These are phyloP conservation scores for Tricholoma matsutake DNA, from an alignment of 768 basidiomycete genomes.

Conservation along the genomic window DNA sequence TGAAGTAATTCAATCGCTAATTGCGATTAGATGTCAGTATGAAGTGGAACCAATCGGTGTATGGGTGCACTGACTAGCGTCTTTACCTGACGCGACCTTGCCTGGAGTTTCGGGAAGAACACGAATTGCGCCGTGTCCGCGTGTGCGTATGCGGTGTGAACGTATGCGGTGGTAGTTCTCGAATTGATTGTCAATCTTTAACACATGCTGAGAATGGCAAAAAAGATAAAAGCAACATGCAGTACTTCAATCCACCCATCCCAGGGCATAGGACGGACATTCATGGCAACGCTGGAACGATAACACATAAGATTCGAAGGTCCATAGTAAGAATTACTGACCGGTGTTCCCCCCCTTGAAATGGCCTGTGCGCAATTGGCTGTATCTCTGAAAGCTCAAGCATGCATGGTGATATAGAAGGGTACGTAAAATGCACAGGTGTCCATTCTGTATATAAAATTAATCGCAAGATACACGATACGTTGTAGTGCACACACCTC, in stretches of 20 bases:
- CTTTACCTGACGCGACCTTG: slow-evolving; percentile 33
- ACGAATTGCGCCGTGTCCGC: slow-evolving; percentile 44
- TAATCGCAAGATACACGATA: no score
- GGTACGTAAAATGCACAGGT: slow-evolving; percentile 49
- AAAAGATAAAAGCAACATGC: slow-evolving; percentile 1
- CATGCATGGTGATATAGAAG: slow-evolving; percentile 40
- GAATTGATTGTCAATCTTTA: slow-evolving; percentile 58
- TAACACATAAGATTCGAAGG: not conserved
- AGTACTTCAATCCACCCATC: slow-evolving; percentile 68
- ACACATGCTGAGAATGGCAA: no score
- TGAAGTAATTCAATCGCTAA: slow-evolving; percentile 61
- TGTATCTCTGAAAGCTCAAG: slow-evolving; percentile 41
- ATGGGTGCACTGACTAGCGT: slow-evolving; percentile 31
- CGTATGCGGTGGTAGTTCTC: slow-evolving; percentile 56
- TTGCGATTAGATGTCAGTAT: no score
- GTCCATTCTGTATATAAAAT: slow-evolving; percentile 43
- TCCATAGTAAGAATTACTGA: slow-evolving; percentile 29
- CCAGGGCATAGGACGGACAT: slow-evolving; percentile 51
- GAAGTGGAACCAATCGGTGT: no score
- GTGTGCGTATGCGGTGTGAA: slow-evolving; percentile 49
- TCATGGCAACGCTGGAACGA: slow-evolving; percentile 18
- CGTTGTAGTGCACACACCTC: no score
- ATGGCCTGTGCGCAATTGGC: slow-evolving; percentile 65
- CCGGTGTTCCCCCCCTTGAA: slow-evolving; percentile 62
- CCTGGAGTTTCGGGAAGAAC: slow-evolving; percentile 49